These are phyloP conservation scores for Trichosporon sp. DNA, from an alignment of 1,284 basidiomycete genomes.

Conservation along the genomic window DNA sequence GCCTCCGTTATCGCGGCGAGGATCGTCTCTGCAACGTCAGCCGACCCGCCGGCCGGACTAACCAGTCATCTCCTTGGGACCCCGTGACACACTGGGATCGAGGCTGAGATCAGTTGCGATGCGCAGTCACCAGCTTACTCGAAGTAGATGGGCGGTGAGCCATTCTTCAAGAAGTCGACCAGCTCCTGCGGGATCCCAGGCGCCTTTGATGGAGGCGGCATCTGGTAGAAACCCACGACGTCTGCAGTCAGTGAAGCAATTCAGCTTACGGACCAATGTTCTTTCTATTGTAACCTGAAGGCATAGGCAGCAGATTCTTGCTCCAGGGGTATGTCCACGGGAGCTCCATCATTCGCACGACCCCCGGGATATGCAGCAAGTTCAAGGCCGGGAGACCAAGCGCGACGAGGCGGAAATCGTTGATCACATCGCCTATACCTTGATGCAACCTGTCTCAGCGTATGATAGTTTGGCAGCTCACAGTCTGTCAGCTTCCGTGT, in stretches of 20 bases:
- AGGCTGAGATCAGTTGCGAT: constrained; percentile 48
- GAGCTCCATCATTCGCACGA: constrained; percentile 57
- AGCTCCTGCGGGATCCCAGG: constrained; percentile 52
- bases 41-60: not conserved
- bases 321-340: constrained; percentile 69
- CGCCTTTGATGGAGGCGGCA: constrained; percentile 51
- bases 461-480: constrained; percentile 8
- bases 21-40: constrained; percentile 50
- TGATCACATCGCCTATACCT: constrained; percentile 59
- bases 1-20: constrained; percentile 56
- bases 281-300: constrained; percentile 59
- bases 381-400: constrained; percentile 55
- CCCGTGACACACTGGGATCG: constrained; percentile 60
- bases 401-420: constrained; percentile 55
- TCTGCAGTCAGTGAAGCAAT: constrained; percentile 45
- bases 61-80: constrained; percentile 52
- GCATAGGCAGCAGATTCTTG: constrained; percentile 59
- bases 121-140: constrained; percentile 46
- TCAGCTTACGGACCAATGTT: constrained; percentile 53
- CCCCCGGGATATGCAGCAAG: constrained; percentile 53
- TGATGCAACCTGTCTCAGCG: constrained; percentile 17
- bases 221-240: constrained; percentile 57
- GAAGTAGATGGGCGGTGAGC: constrained; percentile 59
- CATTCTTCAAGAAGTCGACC: constrained; percentile 52
- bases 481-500: constrained; percentile 55